Evolutionary conservation across 108 stramenopile species (phyloP).

Genomic region (Aureococcus anophagefferens): DNA sequence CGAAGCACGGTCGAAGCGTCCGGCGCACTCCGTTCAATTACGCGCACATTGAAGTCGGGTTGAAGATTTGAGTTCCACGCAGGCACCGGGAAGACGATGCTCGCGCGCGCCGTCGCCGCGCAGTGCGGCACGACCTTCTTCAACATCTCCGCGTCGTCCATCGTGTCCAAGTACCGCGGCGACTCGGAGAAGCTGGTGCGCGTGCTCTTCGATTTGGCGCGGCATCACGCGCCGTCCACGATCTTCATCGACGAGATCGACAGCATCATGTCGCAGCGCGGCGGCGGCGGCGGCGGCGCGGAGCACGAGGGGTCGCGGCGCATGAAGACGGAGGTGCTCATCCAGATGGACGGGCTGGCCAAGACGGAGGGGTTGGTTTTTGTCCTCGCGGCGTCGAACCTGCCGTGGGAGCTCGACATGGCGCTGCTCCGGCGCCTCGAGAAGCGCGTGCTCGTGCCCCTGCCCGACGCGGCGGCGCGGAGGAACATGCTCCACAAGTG

Average conservation of each 20-base stretch:
- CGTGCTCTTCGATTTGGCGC: constrained; percentile 67
- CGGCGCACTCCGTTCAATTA: no score
- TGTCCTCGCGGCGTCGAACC: constrained; percentile 64
- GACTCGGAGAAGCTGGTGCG: constrained; percentile 70
- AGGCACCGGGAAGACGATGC: constrained; percentile 63
- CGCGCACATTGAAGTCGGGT: no score
- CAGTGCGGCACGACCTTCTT: constrained; percentile 61
- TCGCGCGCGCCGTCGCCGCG: constrained; percentile 68
- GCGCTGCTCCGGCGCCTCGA: constrained; percentile 60
- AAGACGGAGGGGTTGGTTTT: constrained; percentile 32
- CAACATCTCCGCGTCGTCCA: constrained; percentile 51
- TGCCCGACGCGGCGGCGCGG: constrained; percentile 47
- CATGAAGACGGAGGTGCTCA: constrained; percentile 74
- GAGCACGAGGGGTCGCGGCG: constrained; percentile 74
- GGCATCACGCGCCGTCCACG: constrained; percentile 49
- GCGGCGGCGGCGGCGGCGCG: constrained; percentile 31
- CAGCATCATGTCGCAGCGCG: constrained; percentile 49
- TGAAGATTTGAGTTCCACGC: no score
- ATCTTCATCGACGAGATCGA: constrained; percentile 77
- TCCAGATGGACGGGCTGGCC: constrained; percentile 65
- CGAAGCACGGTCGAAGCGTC: no score
- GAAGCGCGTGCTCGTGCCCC: constrained; percentile 54
- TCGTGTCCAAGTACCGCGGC: constrained; percentile 54
- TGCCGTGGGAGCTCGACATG: constrained; percentile 68
- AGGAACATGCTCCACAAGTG: constrained; percentile 45